Percentiles rank a stretch among this genome's conserved stretches.
Conservation (phyloP, 139 green algal species). For the Nannochloris sp. region DNA sequence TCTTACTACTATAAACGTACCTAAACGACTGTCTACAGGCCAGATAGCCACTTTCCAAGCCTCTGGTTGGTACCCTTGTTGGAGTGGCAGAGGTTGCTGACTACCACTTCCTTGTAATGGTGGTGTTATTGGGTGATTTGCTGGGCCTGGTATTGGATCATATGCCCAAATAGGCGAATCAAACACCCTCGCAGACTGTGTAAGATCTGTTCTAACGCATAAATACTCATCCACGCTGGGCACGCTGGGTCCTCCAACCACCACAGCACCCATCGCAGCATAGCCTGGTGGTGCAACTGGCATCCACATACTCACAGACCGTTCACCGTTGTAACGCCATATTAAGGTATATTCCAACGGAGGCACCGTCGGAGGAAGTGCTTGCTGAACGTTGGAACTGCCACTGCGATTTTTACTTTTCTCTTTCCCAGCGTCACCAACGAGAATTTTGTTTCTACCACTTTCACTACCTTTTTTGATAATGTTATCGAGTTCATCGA, state of each 20-base stretch:
- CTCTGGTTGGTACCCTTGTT: constrained; percentile 60
- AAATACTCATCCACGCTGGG: constrained; percentile 53
- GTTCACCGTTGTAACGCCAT: constrained; percentile 53
- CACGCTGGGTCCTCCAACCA: constrained; percentile 52
- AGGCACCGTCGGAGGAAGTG: not conserved
- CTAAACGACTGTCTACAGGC: constrained; percentile 51
- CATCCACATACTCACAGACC: constrained; percentile 67
- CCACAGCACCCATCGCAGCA: constrained; percentile 58
- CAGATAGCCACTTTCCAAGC: constrained; percentile 65
- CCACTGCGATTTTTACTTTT: constrained; percentile 13
- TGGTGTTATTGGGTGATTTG: not conserved
- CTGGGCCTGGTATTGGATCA: constrained; percentile 18
- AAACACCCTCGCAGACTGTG: constrained; percentile 17
- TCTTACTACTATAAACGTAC: constrained; percentile 55
- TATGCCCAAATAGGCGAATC: constrained; percentile 59
- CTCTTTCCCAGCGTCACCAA: too few relatives aligned
- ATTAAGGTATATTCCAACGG: constrained; percentile 62
- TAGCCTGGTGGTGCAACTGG: constrained; percentile 62
- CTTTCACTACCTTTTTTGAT: too few relatives aligned
- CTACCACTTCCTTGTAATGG: not conserved
- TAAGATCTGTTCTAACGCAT: constrained; percentile 43
- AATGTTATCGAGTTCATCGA: too few relatives aligned
- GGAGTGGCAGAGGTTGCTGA: constrained; percentile 1
- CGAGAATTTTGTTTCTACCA: too few relatives aligned
- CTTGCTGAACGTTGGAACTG: not conserved